Percentiles rank a stretch among this genome's conserved stretches.
Evolutionary conservation across 495 filamentous ascomycete genomes (phyloP).

Genomic region (Achaetomiella virescens): DNA sequence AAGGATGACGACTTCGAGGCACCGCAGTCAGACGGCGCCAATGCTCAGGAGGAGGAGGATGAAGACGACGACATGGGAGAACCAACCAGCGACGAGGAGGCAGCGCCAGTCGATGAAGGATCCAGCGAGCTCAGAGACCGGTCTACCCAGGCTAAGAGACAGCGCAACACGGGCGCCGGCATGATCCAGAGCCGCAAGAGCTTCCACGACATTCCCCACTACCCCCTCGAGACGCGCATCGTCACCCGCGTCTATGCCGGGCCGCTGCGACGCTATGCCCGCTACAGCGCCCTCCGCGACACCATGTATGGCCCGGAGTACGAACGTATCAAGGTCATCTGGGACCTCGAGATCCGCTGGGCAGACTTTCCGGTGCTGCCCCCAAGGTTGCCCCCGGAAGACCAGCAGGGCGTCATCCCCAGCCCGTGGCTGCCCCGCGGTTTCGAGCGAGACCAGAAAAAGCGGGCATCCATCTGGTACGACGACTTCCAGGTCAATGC

Average conservation of each 20-base stretch:
- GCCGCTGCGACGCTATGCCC: conserved; percentile 39
- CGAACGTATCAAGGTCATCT: conserved; percentile 32
- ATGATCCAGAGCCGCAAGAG: conserved; percentile 24
- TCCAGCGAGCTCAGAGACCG: conserved; percentile 12
- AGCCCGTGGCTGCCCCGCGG: conserved; percentile 36
- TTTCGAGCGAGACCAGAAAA: conserved; percentile 27
- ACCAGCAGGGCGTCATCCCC: conserved; percentile 26
- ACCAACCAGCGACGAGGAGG: conserved; percentile 18
- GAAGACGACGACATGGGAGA: conserved; percentile 1
- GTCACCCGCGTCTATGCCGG: conserved; percentile 43
- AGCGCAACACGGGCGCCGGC: conserved; percentile 19
- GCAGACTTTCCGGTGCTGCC: conserved; percentile 34
- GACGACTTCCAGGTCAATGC: conserved; percentile 16
- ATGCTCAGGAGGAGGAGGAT: conserved; percentile 14
- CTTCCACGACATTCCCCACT: conserved; percentile 35
- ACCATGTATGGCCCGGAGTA: conserved; percentile 40
- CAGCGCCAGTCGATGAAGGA: conserved; percentile 19
- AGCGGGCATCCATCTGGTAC: conserved; percentile 30
- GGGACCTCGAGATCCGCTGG: conserved; percentile 38
- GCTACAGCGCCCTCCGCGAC: conserved; percentile 37
- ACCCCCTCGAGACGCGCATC: conserved; percentile 41
- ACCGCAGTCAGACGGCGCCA: not conserved
- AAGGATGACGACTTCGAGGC: conserved; percentile 21
- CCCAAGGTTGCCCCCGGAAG: conserved; percentile 23
- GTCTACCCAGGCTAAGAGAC: conserved; percentile 15